Percentiles rank a stretch among this genome's conserved stretches.
These are phyloP conservation scores for Cladorrhinum sp. DNA, from an alignment of 2,329 filamentous ascomycete species.

Conservation along the genomic window DNA sequence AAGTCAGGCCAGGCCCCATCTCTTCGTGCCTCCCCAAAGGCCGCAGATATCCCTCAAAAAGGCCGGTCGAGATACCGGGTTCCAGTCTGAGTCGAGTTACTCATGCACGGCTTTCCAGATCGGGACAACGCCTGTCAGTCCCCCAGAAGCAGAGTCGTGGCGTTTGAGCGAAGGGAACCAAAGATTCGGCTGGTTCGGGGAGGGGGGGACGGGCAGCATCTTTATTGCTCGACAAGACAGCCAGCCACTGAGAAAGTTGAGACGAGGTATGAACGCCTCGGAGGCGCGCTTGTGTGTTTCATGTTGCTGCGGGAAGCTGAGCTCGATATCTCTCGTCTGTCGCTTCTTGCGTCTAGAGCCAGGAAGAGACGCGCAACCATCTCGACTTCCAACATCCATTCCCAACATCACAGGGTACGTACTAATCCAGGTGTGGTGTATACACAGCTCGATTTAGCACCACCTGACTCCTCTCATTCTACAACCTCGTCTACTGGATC, in stretches of 20 bases:
- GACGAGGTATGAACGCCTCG: constrained; percentile 8
- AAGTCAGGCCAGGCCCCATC: constrained; percentile 8
- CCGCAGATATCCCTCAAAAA: constrained; percentile 4
- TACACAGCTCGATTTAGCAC: background rate
- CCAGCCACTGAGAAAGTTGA: constrained; percentile 16
- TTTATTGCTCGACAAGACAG: constrained; percentile 7
- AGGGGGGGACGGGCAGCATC: constrained; percentile 1
- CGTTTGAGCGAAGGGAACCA: constrained; percentile 13
- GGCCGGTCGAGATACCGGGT: constrained; percentile 6
- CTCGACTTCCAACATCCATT: background rate
- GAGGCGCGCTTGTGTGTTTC: constrained; percentile 31
- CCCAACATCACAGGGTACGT: no score
- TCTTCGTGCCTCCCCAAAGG: constrained; percentile 10
- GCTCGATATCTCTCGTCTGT: constrained; percentile 6
- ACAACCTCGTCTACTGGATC: constrained; percentile 5
- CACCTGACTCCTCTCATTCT: background rate
- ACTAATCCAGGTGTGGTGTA: background rate
- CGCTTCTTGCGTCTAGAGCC: constrained; percentile 20
- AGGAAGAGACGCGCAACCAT: background rate
- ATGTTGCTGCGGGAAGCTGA: constrained; percentile 18
- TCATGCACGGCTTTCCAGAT: constrained; percentile 24
- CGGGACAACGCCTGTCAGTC: constrained; percentile 10
- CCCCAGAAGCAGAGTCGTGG: constrained; percentile 15
- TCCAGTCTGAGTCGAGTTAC: constrained; percentile 1
- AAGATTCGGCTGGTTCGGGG: constrained; percentile 10